Conservation (phyloP, 2,329 filamentous ascomycete genomes). For the Cercospora sojina region DNA sequence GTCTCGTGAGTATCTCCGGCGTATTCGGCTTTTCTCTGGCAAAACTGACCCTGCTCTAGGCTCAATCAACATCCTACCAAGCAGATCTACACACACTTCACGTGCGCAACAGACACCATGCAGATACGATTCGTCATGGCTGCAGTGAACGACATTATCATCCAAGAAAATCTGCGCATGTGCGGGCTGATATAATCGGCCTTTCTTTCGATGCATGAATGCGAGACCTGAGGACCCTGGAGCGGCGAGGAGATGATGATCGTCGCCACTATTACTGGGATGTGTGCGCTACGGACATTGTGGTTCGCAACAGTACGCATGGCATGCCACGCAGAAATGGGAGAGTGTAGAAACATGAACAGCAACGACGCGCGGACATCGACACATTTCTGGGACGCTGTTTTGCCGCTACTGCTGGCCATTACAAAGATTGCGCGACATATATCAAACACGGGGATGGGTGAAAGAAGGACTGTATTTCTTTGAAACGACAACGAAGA, state of each 20-base stretch:
- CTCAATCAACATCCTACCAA: slow-evolving; percentile 99
- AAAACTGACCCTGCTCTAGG: slow-evolving; percentile 32
- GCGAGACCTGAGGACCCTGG: not conserved
- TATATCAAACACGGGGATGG: not conserved
- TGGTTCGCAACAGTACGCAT: slow-evolving; percentile 20
- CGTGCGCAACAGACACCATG: slow-evolving; percentile 96
- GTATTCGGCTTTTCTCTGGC: not conserved
- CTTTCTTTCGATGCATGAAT: not conserved
- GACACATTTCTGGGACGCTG: not conserved
- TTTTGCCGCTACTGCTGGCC: not conserved
- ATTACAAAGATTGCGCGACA: not conserved
- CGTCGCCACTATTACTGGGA: not conserved
- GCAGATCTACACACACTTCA: slow-evolving; percentile 99
- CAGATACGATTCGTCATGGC: slow-evolving; percentile 99
- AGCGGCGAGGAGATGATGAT: not conserved
- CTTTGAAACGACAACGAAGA: not conserved
- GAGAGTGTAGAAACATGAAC: slow-evolving; percentile 11
- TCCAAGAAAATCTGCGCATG: slow-evolving; percentile 96
- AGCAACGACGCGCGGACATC: not conserved
- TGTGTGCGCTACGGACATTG: slow-evolving; percentile 9
- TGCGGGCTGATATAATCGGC: slow-evolving; percentile 82
- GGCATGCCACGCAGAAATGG: slow-evolving; percentile 4
- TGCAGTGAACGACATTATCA: slow-evolving; percentile 99
- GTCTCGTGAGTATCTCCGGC: slow-evolving; percentile 52
- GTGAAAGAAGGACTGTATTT: not conserved